Base-by-base conservation (phyloP, 805 yeast genomes). In the Wickerhamomyces silvicola region DNA sequence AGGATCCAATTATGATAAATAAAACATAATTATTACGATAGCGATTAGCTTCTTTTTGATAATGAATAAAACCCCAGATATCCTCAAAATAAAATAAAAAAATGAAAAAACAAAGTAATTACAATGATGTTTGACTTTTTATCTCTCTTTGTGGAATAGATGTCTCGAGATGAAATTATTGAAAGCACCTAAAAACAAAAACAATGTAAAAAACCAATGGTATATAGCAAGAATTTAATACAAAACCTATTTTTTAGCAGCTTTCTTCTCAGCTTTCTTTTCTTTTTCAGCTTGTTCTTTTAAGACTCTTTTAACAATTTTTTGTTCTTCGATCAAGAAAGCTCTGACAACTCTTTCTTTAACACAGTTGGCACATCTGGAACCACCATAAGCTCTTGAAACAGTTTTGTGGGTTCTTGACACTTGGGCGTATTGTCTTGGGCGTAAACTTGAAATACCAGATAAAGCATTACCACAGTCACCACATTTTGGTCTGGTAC, bases 341-440 rank as follows among this genome's bases (percentile, higher is more conserved):
- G 98, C 97, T 77, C 98, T 90, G 68, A 90, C 90, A 60, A 92
- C 81, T 81, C 97, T 86, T 75, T 90, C 95, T 82, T 90, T 90
- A 67, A 90, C 97, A 77, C 95, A 86, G 85, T 77, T 86, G 69
- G 90, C 96, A 77, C 92, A 86, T 78, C 83, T 82, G 64, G 85
- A 80, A 70, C 99, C 99, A 78, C 99, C 98, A 88, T 92, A 92
- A 59, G 96, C 88, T 81, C 99, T 92, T 65, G 90, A 88, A 57
- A 92, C 99, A 56, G 95, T 83, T 81, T 92, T 92, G 78, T 81
- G 83, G 64, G 95, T 86, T 78, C 82, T 88, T 54, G 97, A 86
- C 56, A 90, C 78, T 57, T 74, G 70, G 58, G 97, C 97, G 78
- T 84, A 88, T 75, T 86, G 77, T 75, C 97, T 85, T 77, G 99